Conservation (phyloP, 345 rosid species). For the Mallotus nudiflorus region DNA sequence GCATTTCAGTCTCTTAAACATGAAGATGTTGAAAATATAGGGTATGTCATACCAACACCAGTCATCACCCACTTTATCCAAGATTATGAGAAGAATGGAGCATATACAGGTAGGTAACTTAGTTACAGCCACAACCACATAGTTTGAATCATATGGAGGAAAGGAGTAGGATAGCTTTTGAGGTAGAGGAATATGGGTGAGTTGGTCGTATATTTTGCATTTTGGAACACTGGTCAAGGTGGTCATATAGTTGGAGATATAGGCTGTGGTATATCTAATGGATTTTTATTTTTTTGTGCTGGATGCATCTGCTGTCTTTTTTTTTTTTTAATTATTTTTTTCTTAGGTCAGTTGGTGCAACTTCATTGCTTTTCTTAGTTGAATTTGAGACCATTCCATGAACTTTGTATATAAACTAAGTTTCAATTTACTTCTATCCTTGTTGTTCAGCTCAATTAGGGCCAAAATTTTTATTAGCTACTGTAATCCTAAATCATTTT, state of each 20-base stretch:
- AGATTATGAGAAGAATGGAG: slow-evolving; percentile 88
- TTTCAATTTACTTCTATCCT: background rate
- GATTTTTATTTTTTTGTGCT: background rate
- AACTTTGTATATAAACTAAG: background rate
- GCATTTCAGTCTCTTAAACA: slow-evolving; percentile 96
- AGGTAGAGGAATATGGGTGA: background rate
- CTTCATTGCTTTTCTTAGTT: background rate
- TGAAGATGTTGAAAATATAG: slow-evolving; percentile 94
- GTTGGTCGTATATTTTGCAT: background rate
- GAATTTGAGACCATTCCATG: background rate
- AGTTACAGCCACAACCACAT: background rate
- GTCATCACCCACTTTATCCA: slow-evolving; percentile 85
- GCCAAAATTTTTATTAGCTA: background rate
- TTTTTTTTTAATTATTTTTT: background rate
- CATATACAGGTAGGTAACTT: slow-evolving; percentile 74
- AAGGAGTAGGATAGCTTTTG: background rate
- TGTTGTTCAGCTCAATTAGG: background rate
- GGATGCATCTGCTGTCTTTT: background rate
- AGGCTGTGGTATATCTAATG: background rate
- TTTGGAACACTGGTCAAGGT: background rate
- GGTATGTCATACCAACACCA: slow-evolving; percentile 95
- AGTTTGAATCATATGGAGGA: background rate
- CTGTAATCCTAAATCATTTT: background rate
- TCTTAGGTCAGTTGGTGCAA: background rate
- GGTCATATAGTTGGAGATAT: background rate